phyloP scores from a whole-genome alignment of 2,329 filamentous ascomycete species.

The Canariomyces notabilis region DNA sequence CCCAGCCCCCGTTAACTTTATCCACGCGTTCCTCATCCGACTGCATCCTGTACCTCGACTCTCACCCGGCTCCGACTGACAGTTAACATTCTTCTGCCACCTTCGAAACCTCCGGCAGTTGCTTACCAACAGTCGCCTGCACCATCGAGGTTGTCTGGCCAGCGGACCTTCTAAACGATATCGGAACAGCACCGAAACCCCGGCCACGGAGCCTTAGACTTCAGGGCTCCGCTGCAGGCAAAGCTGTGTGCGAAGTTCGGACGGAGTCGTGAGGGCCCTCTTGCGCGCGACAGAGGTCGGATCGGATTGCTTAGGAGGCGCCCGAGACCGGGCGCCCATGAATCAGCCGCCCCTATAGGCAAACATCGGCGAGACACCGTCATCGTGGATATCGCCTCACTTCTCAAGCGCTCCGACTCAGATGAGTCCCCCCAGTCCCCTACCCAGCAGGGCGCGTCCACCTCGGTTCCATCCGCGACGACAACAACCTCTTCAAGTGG shows the following conservation, averaged over 20 bases:
- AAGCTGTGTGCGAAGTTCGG: not conserved
- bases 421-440: conserved; percentile 59
- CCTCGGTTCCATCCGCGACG: conserved; percentile 33
- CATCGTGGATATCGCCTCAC: conserved; percentile 92
- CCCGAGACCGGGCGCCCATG: conserved; percentile 27
- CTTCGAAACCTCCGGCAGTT: not conserved
- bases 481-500: conserved; percentile 34
- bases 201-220: not conserved
- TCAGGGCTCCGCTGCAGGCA: not conserved
- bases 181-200: not conserved
- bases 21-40: conserved; percentile 14
- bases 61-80: not conserved
- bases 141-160: not conserved
- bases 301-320: not conserved
- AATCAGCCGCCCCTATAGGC: conserved; percentile 25
- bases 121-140: not conserved
- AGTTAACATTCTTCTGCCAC: not conserved
- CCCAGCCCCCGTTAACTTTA: not conserved
- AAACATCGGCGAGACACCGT: conserved; percentile 41
- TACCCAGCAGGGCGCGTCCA: conserved; percentile 34
- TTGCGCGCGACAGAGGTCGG: not conserved
- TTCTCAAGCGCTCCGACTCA: conserved; percentile 73
- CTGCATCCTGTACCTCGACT: not conserved
- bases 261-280: too few species aligned
- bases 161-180: too few species aligned